These are phyloP conservation scores for Amanita muscaria DNA, from an alignment of 768 basidiomycete genomes.

Conservation along the genomic window DNA sequence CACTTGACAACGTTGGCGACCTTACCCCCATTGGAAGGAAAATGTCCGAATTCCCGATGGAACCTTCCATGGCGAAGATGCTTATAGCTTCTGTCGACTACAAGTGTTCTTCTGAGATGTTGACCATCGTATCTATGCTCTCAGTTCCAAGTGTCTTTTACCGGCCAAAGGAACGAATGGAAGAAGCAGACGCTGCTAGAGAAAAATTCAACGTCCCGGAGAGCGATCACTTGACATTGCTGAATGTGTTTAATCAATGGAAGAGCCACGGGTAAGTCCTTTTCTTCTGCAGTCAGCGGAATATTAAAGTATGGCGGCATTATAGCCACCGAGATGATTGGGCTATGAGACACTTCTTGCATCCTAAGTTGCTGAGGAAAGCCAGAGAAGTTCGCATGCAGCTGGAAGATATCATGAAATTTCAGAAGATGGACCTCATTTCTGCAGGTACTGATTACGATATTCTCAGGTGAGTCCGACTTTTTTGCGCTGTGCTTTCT, in stretches of 20 bases:
- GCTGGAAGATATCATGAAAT: slow-evolving; percentile 98
- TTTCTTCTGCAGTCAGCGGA: slow-evolving; percentile 3
- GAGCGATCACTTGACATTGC: slow-evolving; percentile 89
- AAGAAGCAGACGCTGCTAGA: slow-evolving; percentile 93
- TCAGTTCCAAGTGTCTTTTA: slow-evolving; percentile 98
- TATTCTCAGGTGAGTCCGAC: slow-evolving; percentile 49
- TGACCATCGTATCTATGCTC: slow-evolving; percentile 98
- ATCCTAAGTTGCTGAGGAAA: slow-evolving; percentile 92
- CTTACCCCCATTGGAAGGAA: slow-evolving; percentile 86
- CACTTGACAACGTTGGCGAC: slow-evolving; percentile 96
- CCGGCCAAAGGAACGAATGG: slow-evolving; percentile 92
- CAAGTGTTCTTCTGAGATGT: slow-evolving; percentile 89
- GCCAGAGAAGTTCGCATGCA: slow-evolving; percentile 92
- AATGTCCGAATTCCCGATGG: slow-evolving; percentile 99
- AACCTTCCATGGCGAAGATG: slow-evolving; percentile 99
- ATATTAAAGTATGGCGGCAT: not conserved
- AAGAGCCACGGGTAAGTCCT: slow-evolving; percentile 81
- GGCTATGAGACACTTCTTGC: slow-evolving; percentile 91
- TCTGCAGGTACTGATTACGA: slow-evolving; percentile 96
- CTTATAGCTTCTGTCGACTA: slow-evolving; percentile 92
- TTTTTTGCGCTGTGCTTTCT: not conserved
- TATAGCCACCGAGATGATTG: slow-evolving; percentile 86
- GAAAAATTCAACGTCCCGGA: slow-evolving; percentile 99
- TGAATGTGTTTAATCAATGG: slow-evolving; percentile 99
- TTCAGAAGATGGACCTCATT: slow-evolving; percentile 91